Conservation (phyloP, 2,329 filamentous ascomycete species). For the Colletotrichum chlorophyti region DNA sequence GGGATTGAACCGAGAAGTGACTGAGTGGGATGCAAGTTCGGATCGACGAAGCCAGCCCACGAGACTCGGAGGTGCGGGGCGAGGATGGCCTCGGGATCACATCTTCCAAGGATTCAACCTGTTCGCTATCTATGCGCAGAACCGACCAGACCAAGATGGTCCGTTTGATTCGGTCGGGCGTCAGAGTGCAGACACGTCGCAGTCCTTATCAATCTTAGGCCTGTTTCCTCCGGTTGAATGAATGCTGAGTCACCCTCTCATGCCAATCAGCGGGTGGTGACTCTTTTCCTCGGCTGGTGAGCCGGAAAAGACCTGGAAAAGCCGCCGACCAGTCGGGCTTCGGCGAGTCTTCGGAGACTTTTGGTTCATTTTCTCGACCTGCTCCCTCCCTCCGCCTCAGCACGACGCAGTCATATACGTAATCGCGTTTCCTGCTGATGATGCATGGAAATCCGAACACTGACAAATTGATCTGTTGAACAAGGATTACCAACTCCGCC, state of each 20-base stretch:
- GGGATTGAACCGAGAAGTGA: background rate
- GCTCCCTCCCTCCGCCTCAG: background rate
- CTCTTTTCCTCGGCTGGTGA: background rate
- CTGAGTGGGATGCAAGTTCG: background rate
- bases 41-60: no score
- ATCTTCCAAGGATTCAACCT: slow-evolving; percentile 3
- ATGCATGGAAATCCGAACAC: background rate
- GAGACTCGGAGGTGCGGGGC: slow-evolving; percentile 2
- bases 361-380: slow-evolving; percentile 32
- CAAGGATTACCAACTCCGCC: background rate
- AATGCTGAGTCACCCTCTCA: background rate
- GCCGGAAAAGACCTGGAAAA: background rate
- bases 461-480: no score
- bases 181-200: no score
- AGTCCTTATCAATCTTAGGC: no score
- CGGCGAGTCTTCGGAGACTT: slow-evolving; percentile 11
- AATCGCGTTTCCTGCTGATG: no score
- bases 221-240: no score
- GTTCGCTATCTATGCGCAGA: background rate
- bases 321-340: slow-evolving; percentile 9
- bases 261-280: background rate
- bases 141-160: no score
- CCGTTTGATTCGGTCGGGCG: no score
- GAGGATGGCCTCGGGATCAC: background rate
- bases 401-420: no score